phyloP scores from a whole-genome alignment of 495 filamentous ascomycete genomes.

The Ascodesmis nigricans region DNA sequence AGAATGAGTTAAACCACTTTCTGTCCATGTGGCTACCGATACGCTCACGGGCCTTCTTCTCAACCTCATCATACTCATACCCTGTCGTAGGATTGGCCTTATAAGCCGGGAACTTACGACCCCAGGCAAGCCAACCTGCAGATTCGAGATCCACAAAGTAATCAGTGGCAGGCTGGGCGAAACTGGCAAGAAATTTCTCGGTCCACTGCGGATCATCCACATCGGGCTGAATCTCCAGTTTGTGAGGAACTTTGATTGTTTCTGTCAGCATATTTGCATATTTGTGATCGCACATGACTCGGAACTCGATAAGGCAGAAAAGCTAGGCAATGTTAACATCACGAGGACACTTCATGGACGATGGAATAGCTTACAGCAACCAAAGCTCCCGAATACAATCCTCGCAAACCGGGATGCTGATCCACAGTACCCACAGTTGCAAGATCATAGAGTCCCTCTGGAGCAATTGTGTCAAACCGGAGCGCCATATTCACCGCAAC shows the following conservation, averaged over 20 bases:
- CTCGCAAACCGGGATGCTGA: conserved; percentile 64
- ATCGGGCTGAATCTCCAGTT: conserved; percentile 47
- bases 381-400: conserved; percentile 58
- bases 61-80: conserved; percentile 62
- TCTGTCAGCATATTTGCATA: conserved; percentile 68
- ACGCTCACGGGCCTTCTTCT: conserved; percentile 49
- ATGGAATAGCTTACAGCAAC: conserved; percentile 26
- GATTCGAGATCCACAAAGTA: conserved; percentile 83
- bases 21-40: conserved; percentile 62
- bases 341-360: neutral
- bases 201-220: conserved; percentile 58
- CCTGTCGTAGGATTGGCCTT: conserved; percentile 44
- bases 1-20: conserved; percentile 72
- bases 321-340: conserved; percentile 22
- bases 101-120: conserved; percentile 56
- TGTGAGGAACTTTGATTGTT: conserved; percentile 49
- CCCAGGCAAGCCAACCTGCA: conserved; percentile 96
- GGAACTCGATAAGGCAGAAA: conserved; percentile 63
- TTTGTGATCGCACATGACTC: conserved; percentile 64
- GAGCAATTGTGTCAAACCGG: conserved; percentile 70
- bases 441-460: conserved; percentile 60
- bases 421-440: conserved; percentile 68
- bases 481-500: conserved; percentile 75
- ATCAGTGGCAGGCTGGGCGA: conserved; percentile 48
- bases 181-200: conserved; percentile 48